Evolutionary conservation across 116 monocot genomes (phyloP), one percentile per base, ranked within the genome.

Genomic region (Iris pallida): DNA sequence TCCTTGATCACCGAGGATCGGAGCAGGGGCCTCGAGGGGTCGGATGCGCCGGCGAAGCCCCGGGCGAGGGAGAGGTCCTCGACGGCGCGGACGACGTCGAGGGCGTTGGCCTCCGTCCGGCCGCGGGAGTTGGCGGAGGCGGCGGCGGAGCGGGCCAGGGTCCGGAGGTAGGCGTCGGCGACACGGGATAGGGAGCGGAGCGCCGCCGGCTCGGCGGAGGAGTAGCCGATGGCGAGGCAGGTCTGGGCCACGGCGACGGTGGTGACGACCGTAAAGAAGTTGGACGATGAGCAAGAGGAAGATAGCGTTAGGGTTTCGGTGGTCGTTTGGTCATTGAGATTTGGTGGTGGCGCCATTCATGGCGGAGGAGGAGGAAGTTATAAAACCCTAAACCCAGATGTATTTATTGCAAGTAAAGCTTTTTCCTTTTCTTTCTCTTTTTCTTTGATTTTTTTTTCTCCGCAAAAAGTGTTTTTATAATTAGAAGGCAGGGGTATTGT

Each of bases 171-270:
- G 53, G 76, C 76, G 18, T 43, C 66, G 54, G 78, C 75, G 75
- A 95, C 15, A 71, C 83, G 81, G 40, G 88, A 67, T 70, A 95
- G 83, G 66, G 72, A 71, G 7, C 76, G 82, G 61, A 91, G 76
- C 6, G 86, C 88, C 66, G 83, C 62, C 56, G 80, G 57, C 7
- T 76, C 72, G 44, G 78, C 83, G 46, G 68, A 55, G 45, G 55
- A 4, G 76, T 80, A 91, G 11, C 95, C 95, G 55, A 51, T 60
- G 52, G 73, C 55, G 60, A 41, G 76, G 76, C 81, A 86, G 73
- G 91, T 91, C 70, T 95, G 91, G 42, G 84, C 73, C 12, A 82
- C 76, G 75, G 91, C 82, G 46, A 88, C 68, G 51, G 55, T 70
- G 80, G 78, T 69, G 59, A 85, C 69, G 47, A 74, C 69, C 48